phyloP scores from a whole-genome alignment of 2,329 filamentous ascomycete species.

The Cryphonectria nitschkei region DNA sequence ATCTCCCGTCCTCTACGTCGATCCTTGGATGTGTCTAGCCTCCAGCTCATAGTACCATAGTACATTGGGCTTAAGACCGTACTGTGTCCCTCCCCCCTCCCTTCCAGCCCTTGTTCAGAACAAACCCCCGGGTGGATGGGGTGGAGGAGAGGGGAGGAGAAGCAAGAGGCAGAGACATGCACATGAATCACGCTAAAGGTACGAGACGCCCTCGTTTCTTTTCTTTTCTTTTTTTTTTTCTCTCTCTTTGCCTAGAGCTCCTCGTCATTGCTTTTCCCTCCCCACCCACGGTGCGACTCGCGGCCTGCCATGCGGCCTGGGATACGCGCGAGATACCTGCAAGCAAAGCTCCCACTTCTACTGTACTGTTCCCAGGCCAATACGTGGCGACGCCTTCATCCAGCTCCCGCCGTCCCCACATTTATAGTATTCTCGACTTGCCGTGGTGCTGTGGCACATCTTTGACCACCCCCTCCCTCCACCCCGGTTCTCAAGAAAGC shows the following conservation, averaged over 20 bases:
- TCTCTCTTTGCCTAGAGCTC: constrained; percentile 5
- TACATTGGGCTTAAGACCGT: neutral
- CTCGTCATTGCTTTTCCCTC: constrained; percentile 24
- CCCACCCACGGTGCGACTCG: constrained; percentile 24
- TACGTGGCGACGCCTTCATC: constrained; percentile 25
- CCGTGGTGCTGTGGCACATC: neutral
- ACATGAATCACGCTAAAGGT: constrained; percentile 7
- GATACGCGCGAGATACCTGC: constrained; percentile 25
- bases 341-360: neutral
- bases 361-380: constrained; percentile 16
- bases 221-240: neutral
- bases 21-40: neutral
- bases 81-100: neutral
- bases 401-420: constrained; percentile 25
- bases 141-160: neutral
- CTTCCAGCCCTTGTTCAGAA: neutral
- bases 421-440: neutral
- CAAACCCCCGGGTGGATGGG: neutral
- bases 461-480: neutral
- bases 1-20: neutral
- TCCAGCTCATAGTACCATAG: constrained; percentile 7
- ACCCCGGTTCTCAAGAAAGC: constrained; percentile 15
- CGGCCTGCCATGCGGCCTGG: constrained; percentile 16
- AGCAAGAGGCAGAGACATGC: neutral
- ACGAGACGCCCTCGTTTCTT: constrained; percentile 3